Base-by-base conservation (phyloP, 108 stramenopile species). In the Conticribra guillardii region DNA sequence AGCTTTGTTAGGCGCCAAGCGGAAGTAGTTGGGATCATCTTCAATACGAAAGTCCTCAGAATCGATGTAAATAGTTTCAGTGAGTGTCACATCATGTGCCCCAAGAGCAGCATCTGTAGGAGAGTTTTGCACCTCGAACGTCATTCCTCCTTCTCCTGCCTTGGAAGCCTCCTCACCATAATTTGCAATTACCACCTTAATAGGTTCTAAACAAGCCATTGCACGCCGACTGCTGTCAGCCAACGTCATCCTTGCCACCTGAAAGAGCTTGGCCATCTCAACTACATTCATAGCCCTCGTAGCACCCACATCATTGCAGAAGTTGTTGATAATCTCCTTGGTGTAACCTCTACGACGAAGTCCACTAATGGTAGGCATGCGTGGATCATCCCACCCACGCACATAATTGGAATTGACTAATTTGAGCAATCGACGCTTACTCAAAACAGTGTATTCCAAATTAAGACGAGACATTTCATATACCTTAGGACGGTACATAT, bases 331-430 rank as follows among this genome's bases (percentile, higher is more conserved):
- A 64, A 96, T 91, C 31, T 95, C 83, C 44, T 93, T 76, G 49
- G 96, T 97, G 83, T 97, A 99, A 32, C 99, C 99, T 29, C 99
- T 82, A 54, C 99, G 86, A 23, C 99, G 82, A 18, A 98, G 71
- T 18, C 99, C 98, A 53, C 89, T 88, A 56, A 97, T 82, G 22
- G 99, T 99, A 27, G 98, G 98, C 98, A 99, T 98, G 22, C 99
- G 89, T 22, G 98, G 98, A 84, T 99, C 99, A 73, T 97, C 92
- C 99, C 99, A 99, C 28, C 98, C 98, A 17, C 89, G 71, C 4
- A 97, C 96, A 53, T 71, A 58, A 0, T 84, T 64, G 16, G 64
- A 71, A 59, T 89, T 76, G 3, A 99, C 98, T 32, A 99, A 85
- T 71, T 98, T 97, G 63, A 98, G 79, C 26, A 99, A 84, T 65